These are phyloP conservation scores for Tulasnella sp. DNA, from an alignment of 768 basidiomycete species.

Conservation along the genomic window DNA sequence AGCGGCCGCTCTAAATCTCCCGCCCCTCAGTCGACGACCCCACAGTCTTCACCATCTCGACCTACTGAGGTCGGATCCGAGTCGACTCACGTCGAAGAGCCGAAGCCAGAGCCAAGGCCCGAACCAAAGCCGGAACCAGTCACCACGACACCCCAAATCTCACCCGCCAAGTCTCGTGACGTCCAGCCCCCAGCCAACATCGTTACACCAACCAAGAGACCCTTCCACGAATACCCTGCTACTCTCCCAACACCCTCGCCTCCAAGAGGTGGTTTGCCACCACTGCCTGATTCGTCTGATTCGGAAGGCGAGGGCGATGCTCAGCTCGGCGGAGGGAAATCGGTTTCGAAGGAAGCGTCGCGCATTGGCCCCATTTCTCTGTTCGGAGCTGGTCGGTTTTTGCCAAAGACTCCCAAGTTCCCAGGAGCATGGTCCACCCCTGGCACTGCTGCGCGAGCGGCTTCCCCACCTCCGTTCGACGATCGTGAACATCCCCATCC, in stretches of 20 bases:
- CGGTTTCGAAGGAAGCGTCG: not conserved
- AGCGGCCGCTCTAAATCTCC: conserved; percentile 14
- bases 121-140: not conserved
- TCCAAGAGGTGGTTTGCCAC: conserved; percentile 25
- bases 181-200: not conserved
- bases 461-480: conserved; percentile 10
- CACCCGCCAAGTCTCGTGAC: not conserved
- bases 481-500: conserved; percentile 26
- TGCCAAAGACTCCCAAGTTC: conserved; percentile 28
- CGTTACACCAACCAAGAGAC: conserved; percentile 18
- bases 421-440: conserved; percentile 29
- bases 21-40: conserved; percentile 7
- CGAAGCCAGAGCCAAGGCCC: not conserved
- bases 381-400: conserved; percentile 8
- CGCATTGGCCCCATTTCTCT: not conserved
- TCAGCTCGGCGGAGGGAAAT: not conserved
- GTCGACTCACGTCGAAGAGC: not conserved
- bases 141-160: conserved; percentile 21
- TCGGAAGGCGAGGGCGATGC: conserved; percentile 12
- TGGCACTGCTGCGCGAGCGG: not conserved
- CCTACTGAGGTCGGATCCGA: not conserved
- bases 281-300: conserved; percentile 4
- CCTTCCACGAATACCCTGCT: conserved; percentile 20
- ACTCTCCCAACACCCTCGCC: conserved; percentile 11
- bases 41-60: conserved; percentile 22